Evolutionary conservation across 306 rosid species (phyloP), one percentile per base, ranked within the genome.

Genomic region (Datisca glomerata): DNA sequence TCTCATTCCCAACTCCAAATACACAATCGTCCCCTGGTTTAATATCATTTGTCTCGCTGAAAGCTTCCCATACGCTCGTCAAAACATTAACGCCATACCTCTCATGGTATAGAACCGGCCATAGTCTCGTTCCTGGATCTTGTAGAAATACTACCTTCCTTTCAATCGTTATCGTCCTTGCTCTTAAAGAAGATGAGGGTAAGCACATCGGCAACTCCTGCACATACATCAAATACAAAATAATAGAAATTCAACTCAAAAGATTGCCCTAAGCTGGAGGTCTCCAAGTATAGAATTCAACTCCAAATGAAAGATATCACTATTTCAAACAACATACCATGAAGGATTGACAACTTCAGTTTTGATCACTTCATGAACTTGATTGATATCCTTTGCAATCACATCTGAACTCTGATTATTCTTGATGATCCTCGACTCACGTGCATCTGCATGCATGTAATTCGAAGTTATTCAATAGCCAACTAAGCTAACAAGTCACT

Each of bases 91-190:
- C 37, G 40, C 10, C 14, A 0, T 23, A 29, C 24, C 20, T 47
- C 18, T 70, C 56, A 47, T 35, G 72, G 65, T 64, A 80, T 45
- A 64, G 47, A 18, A 74, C 70, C 0, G 78, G 85, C 78, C 96
- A 80, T 49, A 59, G 25, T 54, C 66, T 56, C 53, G 12, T 32
- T 12, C 6, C 21, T 3, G 70, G 62, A 63, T 72, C 81, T 48
- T 27, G 61, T 34, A 79, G 79, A 20, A 25, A 9, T 35, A 72
- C 80, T 25, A 67, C 43, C 55, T 16, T 55, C 49, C 60, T 49
- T 8, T 31, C 45, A 35, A 4, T 14, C 7, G 11, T 11, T 4
- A 6, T 1, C 18, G 43, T 55, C 3, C 40, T 32, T 25, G 22
- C 38, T 22, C 5, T 6, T n/a, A 7, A 4, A 41, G 4, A 0